Evolutionary conservation across 2,329 filamentous ascomycete species (phyloP), one percentile per base, ranked within the genome.

Genomic region (Cytospora piceae): DNA sequence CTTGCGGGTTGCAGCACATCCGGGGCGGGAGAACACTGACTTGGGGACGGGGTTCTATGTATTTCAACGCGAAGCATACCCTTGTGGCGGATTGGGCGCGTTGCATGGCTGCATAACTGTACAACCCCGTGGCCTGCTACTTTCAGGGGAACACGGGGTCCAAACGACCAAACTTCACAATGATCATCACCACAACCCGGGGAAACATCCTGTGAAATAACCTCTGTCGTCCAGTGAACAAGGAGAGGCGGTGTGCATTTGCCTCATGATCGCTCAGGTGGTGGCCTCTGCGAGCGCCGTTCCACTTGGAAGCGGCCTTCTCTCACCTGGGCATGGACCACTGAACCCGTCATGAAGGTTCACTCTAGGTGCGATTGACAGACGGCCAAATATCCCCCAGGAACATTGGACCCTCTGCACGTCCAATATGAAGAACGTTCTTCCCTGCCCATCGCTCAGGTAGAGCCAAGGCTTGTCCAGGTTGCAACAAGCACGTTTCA

Each of bases 401-500:
- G 39, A 46, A 9, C 20, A 8, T 15, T 8, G 17, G 17, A 9
- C n/a, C 42, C n/a, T 22, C 42, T 4, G 46, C 46, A 24, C n/a
- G 46, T 12, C 20, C n/a, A 12, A 24, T 12, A 12, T 24, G 46
- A 9, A 14, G n/a, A 49, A n/a, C n/a, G 4, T 9, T 14, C 46
- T 49, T 11, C 46, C 46, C 15, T 49, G 20, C n/a, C 9, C n/a
- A 2, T 24, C 46, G 46, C 24, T n/a, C n/a, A 49, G 7, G n/a
- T 49, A 4, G n/a, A 42, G 8, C 3, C 32, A 34, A 12, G 46
- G n/a, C n/a, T 9, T 49, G 46, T 24, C 46, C 3, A 24, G 11
- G n/a, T 12, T 49, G n/a, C 46, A 49, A 49, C 46, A 49, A 49
- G 29, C 31, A 57, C 29, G 61, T 63, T 63, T 57, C 61, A 63